phyloP scores from a whole-genome alignment of 345 rosid species.

The Clausena lansium region DNA sequence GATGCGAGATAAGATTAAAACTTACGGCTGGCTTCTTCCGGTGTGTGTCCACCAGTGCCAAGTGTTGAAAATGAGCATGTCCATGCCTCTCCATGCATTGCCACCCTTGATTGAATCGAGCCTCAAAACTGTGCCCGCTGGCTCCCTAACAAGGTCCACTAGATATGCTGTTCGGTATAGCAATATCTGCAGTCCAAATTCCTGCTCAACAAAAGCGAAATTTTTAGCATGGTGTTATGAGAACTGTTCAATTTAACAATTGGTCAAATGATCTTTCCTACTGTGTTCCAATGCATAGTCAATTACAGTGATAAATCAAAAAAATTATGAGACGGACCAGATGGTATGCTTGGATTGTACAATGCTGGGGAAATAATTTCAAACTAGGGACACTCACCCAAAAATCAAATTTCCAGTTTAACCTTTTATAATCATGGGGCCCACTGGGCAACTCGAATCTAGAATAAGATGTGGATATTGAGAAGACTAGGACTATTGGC shows the following conservation, averaged over 20 bases:
- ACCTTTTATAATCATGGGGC: no score
- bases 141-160: constrained; percentile 54
- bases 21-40: constrained; percentile 69
- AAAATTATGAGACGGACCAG: no score
- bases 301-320: no score
- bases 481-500: no score
- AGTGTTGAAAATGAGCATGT: constrained; percentile 74
- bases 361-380: no score
- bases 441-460: no score
- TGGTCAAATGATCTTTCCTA: neutral
- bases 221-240: no score
- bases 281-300: no score
- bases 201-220: constrained; percentile 32
- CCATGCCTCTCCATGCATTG: constrained; percentile 78
- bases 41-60: constrained; percentile 99
- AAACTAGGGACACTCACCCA: no score
- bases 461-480: no score
- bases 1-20: neutral
- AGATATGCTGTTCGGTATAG: constrained; percentile 61
- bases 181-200: constrained; percentile 52
- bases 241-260: neutral
- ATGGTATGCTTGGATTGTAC: no score
- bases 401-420: no score
- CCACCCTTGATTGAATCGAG: constrained; percentile 70
- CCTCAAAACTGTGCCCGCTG: constrained; percentile 57